Evolutionary conservation across 148 eudicot genomes (phyloP).

Genomic region (Chenopodium formosanum): DNA sequence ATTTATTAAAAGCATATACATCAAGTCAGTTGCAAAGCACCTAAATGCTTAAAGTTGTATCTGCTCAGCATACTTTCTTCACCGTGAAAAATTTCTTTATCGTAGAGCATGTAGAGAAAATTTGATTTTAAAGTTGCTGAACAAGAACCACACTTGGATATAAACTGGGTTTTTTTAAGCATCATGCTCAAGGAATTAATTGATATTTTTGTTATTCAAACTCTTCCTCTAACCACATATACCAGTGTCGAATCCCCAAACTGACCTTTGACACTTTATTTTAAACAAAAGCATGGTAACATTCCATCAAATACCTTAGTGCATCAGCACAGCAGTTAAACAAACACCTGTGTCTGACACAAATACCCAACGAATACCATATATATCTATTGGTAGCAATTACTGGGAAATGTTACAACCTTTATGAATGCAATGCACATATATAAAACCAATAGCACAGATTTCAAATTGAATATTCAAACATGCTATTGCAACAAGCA

Average conservation of each 20-base stretch:
- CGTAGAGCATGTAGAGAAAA: neutral
- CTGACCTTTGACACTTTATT: neutral
- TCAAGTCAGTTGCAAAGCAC: neutral
- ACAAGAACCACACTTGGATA: neutral
- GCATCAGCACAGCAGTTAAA: neutral
- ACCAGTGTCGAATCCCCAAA: neutral
- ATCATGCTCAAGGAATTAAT: neutral
- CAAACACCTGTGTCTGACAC: neutral
- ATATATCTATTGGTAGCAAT: neutral
- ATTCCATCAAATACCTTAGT: neutral
- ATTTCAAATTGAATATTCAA: neutral
- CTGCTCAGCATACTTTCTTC: neutral
- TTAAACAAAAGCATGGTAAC: neutral
- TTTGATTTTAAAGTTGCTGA: neutral
- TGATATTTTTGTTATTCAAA: neutral
- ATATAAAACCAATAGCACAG: neutral
- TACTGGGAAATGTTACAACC: neutral
- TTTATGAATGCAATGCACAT: neutral
- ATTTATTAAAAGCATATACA: neutral
- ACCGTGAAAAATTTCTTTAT: neutral
- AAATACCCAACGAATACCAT: neutral
- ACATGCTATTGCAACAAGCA: slow-evolving; percentile 10
- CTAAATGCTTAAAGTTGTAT: neutral
- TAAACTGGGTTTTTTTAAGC: neutral
- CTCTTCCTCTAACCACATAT: neutral